Percentiles rank a stretch among this genome's conserved stretches.
These are phyloP conservation scores for Zygosaccharomyces sapae DNA, from an alignment of 1,139 yeast species.

Conservation along the genomic window DNA sequence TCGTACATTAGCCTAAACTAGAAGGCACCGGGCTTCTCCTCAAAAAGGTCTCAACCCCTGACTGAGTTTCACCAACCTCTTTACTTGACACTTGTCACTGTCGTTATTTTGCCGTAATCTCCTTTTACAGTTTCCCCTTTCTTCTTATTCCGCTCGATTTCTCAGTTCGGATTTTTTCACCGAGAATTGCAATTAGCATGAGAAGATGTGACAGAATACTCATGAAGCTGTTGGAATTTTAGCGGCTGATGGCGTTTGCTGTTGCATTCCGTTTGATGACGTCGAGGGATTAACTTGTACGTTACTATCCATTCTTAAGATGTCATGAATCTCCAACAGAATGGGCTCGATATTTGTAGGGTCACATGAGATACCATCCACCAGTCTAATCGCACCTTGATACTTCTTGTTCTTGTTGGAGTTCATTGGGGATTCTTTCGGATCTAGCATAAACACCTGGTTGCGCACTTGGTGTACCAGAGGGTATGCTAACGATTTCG, in stretches of 20 bases:
- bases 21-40: no score
- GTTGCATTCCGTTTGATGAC: constrained; percentile 4
- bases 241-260: constrained; percentile 8
- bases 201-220: no score
- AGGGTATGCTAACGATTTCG: constrained; percentile 30
- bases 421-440: constrained; percentile 13
- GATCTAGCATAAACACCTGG: constrained; percentile 30
- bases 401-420: constrained; percentile 12
- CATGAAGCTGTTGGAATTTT: constrained; percentile 8
- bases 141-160: background rate
- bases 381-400: constrained; percentile 26
- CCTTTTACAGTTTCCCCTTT: background rate
- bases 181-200: background rate
- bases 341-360: constrained; percentile 28
- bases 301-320: constrained; percentile 21
- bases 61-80: background rate
- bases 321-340: constrained; percentile 28
- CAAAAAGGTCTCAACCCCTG: background rate
- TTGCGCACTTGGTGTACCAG: constrained; percentile 30
- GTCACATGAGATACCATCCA: constrained; percentile 34
- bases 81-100: background rate
- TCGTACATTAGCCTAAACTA: no score
- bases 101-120: background rate
- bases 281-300: constrained; percentile 3
- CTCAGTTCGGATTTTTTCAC: background rate